phyloP scores from a whole-genome alignment of 768 basidiomycete genomes.

The Lactarius evosmus region DNA sequence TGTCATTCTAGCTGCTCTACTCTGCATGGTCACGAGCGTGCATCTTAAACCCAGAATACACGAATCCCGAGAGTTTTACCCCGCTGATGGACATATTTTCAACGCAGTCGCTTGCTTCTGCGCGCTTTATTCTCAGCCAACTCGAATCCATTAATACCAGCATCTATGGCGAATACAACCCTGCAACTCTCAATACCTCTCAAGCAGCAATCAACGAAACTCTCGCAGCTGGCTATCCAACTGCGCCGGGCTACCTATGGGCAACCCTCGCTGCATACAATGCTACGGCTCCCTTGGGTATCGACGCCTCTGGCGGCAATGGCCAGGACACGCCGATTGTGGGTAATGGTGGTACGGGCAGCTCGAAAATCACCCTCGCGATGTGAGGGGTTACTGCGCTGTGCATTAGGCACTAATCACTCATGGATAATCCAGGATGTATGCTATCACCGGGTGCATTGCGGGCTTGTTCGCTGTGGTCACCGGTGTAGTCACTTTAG shows the following conservation, averaged over 20 bases:
- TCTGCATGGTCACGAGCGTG: slow-evolving; percentile 71
- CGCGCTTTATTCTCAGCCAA: slow-evolving; percentile 56
- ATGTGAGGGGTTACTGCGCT: slow-evolving; percentile 50
- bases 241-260: slow-evolving; percentile 59
- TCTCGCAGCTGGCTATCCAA: slow-evolving; percentile 42
- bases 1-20: slow-evolving; percentile 60
- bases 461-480: slow-evolving; percentile 81
- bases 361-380: slow-evolving; percentile 46
- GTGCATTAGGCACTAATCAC: slow-evolving; percentile 5
- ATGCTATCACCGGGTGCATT: slow-evolving; percentile 86
- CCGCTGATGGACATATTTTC: slow-evolving; percentile 75
- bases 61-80: slow-evolving; percentile 58
- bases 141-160: slow-evolving; percentile 52
- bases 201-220: slow-evolving; percentile 43
- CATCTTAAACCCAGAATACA: slow-evolving; percentile 69
- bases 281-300: slow-evolving; percentile 43
- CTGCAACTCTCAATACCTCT: slow-evolving; percentile 57
- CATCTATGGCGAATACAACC: slow-evolving; percentile 56
- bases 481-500: slow-evolving; percentile 58
- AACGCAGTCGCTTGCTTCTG: slow-evolving; percentile 57
- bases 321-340: slow-evolving; percentile 26
- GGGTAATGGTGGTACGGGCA: neutral
- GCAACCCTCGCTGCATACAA: slow-evolving; percentile 67
- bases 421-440: slow-evolving; percentile 53
- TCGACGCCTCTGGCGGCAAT: slow-evolving; percentile 28